A percentile compares a stretch with the other conserved stretches of the same genome.
Evolutionary conservation across 148 eudicot genomes (phyloP).

Genomic region (Rhododendron mucronatum): DNA sequence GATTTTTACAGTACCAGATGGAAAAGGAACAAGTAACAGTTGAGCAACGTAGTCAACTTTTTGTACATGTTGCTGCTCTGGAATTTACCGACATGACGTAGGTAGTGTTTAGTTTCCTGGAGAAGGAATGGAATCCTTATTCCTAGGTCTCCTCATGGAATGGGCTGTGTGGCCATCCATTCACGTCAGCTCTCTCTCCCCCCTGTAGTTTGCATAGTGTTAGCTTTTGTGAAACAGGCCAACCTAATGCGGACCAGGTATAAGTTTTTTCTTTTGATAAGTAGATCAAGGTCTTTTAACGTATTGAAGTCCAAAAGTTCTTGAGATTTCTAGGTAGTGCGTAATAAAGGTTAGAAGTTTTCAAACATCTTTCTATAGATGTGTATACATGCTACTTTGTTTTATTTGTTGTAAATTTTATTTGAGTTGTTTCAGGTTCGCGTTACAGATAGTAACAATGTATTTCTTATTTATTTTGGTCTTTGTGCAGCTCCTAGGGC

Average conservation of each 20-base stretch:
- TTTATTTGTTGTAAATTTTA: background rate
- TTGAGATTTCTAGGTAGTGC: background rate
- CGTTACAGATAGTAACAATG: background rate
- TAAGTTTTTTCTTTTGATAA: background rate
- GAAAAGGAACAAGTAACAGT: background rate
- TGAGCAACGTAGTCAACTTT: background rate
- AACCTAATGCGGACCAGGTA: background rate
- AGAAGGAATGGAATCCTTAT: background rate
- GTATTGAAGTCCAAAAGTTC: background rate
- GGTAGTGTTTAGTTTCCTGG: background rate
- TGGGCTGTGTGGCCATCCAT: background rate
- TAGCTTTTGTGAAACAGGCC: background rate
- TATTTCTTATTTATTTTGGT: background rate
- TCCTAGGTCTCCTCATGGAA: background rate
- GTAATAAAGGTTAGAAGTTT: no score
- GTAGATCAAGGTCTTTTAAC: background rate
- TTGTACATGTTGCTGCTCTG: background rate
- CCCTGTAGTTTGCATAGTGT: background rate
- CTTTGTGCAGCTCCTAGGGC: conserved; percentile 38
- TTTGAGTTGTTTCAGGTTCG: background rate
- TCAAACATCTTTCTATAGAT: background rate
- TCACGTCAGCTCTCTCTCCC: background rate
- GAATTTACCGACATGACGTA: background rate
- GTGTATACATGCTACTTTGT: background rate
- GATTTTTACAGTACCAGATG: background rate